Percentiles rank a stretch among this genome's conserved stretches.
Conservation (phyloP, 192 early-diverging fungal genomes). For the Umbelopsis ramanniana region DNA sequence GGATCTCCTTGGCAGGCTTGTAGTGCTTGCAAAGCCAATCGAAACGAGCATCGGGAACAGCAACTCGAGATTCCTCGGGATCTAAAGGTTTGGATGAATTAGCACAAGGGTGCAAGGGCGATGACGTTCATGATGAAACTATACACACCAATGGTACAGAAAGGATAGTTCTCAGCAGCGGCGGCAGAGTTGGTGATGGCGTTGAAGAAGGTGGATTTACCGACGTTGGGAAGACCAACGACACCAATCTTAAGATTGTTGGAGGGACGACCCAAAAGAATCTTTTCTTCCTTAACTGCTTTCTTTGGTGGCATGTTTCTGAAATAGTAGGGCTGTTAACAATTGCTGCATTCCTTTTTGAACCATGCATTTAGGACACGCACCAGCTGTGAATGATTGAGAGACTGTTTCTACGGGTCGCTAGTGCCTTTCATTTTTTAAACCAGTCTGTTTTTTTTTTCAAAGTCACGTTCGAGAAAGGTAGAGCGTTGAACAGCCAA, state of each 20-base stretch:
- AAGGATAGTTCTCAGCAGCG: constrained; percentile 80
- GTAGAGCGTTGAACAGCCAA: too few species aligned
- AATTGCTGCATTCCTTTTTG: too few species aligned
- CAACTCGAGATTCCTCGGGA: constrained; percentile 70
- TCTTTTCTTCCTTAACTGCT: constrained; percentile 61
- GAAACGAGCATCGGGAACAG: constrained; percentile 72
- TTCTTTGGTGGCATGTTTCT: constrained; percentile 65
- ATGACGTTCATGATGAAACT: neutral
- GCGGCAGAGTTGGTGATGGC: constrained; percentile 54
- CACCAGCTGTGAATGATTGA: constrained; percentile 11
- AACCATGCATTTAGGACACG: neutral
- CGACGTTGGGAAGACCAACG: constrained; percentile 85
- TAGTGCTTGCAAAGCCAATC: constrained; percentile 67
- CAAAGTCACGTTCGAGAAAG: constrained; percentile 16
- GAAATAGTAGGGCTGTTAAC: neutral
- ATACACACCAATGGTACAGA: constrained; percentile 68
- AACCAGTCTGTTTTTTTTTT: constrained; percentile 12
- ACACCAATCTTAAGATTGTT: constrained; percentile 81
- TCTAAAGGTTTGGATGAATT: constrained; percentile 38
- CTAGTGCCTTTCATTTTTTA: neutral
- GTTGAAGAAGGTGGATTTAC: constrained; percentile 66
- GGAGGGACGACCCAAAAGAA: constrained; percentile 72
- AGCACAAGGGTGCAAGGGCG: neutral
- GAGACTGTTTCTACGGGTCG: neutral
- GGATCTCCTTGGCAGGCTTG: constrained; percentile 60